phyloP scores from a whole-genome alignment of 2,329 filamentous ascomycete genomes.

The Nemania serpens region DNA sequence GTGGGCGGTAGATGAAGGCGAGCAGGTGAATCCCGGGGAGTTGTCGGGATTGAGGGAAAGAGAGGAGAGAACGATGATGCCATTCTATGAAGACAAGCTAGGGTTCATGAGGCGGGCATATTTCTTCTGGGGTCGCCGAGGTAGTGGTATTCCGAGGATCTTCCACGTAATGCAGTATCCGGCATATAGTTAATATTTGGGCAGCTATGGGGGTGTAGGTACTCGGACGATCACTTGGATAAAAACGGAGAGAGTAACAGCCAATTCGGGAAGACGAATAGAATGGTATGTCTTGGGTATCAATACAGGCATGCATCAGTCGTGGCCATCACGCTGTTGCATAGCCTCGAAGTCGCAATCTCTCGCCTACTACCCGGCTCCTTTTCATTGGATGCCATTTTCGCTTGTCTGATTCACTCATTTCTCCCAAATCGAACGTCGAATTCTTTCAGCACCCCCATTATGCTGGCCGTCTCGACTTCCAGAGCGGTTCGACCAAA shows the following conservation, averaged over 20 bases:
- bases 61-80: constrained; percentile 15
- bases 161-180: constrained; percentile 30
- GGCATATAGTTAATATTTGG: neutral
- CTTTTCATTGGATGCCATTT: constrained; percentile 21
- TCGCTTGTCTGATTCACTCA: constrained; percentile 25
- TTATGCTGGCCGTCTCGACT: constrained; percentile 81
- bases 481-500: constrained; percentile 66
- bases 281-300: constrained; percentile 6
- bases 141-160: constrained; percentile 23
- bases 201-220: neutral
- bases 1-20: constrained; percentile 19
- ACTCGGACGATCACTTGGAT: neutral
- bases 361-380: neutral
- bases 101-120: constrained; percentile 23
- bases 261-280: neutral
- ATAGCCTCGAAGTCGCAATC: neutral
- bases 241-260: neutral
- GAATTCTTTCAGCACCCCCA: constrained; percentile 83
- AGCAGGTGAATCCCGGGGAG: constrained; percentile 16
- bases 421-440: constrained; percentile 70
- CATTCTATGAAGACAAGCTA: constrained; percentile 24
- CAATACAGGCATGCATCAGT: neutral
- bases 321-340: neutral
- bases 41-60: constrained; percentile 7
- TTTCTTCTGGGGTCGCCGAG: constrained; percentile 28